Percentiles rank a stretch among this genome's conserved stretches.
phyloP scores from a whole-genome alignment of 2,329 filamentous ascomycete species.

The Alternaria viburni region DNA sequence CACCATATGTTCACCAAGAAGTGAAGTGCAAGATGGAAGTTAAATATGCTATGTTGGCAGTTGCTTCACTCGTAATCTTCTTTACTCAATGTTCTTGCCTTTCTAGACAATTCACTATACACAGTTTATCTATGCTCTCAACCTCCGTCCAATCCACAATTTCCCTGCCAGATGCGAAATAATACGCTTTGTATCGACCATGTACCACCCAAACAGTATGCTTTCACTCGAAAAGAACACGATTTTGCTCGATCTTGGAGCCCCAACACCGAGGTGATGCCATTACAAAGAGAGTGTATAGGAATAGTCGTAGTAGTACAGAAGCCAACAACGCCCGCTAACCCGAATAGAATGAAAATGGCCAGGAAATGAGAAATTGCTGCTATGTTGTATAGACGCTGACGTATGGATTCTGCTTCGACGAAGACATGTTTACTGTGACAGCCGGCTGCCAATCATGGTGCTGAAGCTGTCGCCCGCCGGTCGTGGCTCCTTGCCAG shows the following conservation, averaged over 20 bases:
- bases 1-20: background rate
- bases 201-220: background rate
- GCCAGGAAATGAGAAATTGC: background rate
- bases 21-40: background rate
- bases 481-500: slow-evolving; percentile 38
- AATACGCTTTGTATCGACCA: background rate
- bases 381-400: background rate
- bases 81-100: background rate
- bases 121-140: background rate
- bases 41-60: background rate
- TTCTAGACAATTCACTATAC: background rate
- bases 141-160: background rate
- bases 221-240: background rate
- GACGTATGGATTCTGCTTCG: background rate
- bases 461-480: slow-evolving; percentile 35
- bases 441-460: slow-evolving; percentile 20
- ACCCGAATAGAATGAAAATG: background rate
- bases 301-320: background rate
- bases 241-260: background rate
- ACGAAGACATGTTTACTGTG: background rate
- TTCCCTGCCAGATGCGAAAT: background rate
- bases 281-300: background rate
- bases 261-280: background rate
- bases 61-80: background rate
- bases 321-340: background rate